These are phyloP conservation scores for Candida jianshihensis DNA, from an alignment of 805 yeast species.

Conservation along the genomic window DNA sequence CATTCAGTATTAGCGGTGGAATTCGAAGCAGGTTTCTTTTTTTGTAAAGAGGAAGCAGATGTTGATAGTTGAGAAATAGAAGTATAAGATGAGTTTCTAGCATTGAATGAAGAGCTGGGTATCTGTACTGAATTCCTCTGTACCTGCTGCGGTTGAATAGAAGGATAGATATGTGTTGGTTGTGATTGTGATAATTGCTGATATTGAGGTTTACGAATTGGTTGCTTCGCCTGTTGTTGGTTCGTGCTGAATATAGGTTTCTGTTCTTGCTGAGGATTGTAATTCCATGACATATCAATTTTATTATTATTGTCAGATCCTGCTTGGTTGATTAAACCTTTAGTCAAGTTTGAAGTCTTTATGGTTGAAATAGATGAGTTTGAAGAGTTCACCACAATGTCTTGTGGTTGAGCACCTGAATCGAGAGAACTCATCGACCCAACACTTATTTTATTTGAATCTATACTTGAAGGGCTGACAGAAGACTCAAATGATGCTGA, in stretches of 20 bases:
- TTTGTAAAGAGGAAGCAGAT: constrained; percentile 13
- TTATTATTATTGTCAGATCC: constrained; percentile 29
- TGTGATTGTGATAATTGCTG: constrained; percentile 7
- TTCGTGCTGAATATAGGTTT: not conserved
- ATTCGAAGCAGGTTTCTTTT: constrained; percentile 16
- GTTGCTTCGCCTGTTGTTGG: not conserved
- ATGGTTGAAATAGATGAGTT: not conserved
- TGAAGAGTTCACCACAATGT: too few species aligned
- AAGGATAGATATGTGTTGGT: constrained; percentile 1
- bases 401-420: not conserved
- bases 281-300: constrained; percentile 33
- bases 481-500: constrained; percentile 7
- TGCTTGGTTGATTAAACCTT: constrained; percentile 8
- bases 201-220: not conserved
- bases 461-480: constrained; percentile 15
- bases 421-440: constrained; percentile 15
- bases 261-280: constrained; percentile 20
- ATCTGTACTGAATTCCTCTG: constrained; percentile 8
- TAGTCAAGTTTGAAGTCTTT: constrained; percentile 15
- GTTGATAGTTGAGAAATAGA: constrained; percentile 15
- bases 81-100: constrained; percentile 3
- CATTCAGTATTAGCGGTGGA: constrained; percentile 37
- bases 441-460: constrained; percentile 18
- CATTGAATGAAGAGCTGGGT: not conserved
- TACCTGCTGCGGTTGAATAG: constrained; percentile 12